phyloP scores from a whole-genome alignment of 1,284 basidiomycete genomes.

The Moesziomyces sp. region DNA sequence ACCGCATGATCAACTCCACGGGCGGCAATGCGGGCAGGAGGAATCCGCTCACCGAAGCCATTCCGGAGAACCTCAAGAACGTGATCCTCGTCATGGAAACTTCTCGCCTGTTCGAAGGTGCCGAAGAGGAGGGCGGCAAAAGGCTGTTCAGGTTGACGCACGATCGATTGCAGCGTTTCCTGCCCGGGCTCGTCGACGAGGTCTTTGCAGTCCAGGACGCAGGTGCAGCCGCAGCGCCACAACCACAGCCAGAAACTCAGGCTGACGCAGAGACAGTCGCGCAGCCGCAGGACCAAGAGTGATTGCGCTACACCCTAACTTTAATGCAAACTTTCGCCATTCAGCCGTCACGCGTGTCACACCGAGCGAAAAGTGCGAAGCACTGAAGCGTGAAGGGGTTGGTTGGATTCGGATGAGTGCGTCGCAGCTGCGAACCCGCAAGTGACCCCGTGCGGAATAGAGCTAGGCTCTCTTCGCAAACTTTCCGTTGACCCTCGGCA shows the following conservation, averaged over 20 bases:
- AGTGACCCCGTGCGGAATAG: no score
- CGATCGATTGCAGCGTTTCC: constrained; percentile 49
- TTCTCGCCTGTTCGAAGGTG: constrained; percentile 74
- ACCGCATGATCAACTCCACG: constrained; percentile 82
- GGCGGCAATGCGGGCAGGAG: constrained; percentile 33
- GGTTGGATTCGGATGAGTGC: no score
- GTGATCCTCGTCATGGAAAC: constrained; percentile 96
- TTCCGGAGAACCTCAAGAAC: constrained; percentile 96
- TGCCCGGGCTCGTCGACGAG: constrained; percentile 57
- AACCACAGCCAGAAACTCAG: background rate
- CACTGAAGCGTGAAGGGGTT: no score
- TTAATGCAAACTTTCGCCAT: no score
- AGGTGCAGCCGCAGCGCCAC: background rate
- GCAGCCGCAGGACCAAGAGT: no score
- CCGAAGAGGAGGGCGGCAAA: constrained; percentile 16
- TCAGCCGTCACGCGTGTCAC: no score
- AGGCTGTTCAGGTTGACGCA: constrained; percentile 47
- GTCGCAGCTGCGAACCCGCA: no score
- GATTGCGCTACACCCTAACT: no score
- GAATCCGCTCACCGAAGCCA: constrained; percentile 77
- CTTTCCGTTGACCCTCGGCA: no score
- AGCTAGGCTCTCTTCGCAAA: no score
- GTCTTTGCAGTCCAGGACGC: constrained; percentile 24
- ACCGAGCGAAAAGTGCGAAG: no score
- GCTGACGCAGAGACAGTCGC: background rate